A percentile compares a stretch with the other conserved stretches of the same genome.
Conservation (phyloP, 495 filamentous ascomycete species). For the Penicillium arizonense region DNA sequence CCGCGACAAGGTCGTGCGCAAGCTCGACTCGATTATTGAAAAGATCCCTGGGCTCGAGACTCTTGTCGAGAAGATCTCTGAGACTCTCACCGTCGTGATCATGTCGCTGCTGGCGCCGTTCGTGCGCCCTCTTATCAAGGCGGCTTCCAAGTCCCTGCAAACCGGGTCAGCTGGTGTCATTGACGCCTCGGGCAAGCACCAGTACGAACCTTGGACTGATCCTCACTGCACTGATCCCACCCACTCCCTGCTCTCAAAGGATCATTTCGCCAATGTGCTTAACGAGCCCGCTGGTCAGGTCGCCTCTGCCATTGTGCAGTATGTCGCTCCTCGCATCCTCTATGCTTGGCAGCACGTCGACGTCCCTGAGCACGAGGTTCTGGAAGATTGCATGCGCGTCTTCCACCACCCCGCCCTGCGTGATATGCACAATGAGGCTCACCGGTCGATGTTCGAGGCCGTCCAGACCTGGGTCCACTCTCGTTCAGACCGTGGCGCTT, state of each 20-base stretch:
- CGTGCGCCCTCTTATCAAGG: slow-evolving; percentile 85
- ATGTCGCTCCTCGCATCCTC: slow-evolving; percentile 79
- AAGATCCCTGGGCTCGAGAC: slow-evolving; percentile 88
- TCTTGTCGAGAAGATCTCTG: slow-evolving; percentile 85
- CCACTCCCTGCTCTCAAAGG: slow-evolving; percentile 91
- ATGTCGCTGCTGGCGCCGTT: slow-evolving; percentile 88
- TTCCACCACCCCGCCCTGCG: slow-evolving; percentile 90
- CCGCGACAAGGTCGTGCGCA: slow-evolving; percentile 85
- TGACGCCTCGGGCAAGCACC: slow-evolving; percentile 74
- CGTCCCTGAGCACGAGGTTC: slow-evolving; percentile 73
- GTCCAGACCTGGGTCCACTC: slow-evolving; percentile 75
- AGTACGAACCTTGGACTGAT: slow-evolving; percentile 90
- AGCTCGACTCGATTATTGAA: slow-evolving; percentile 78
- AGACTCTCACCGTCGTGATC: slow-evolving; percentile 86
- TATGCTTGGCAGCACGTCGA: slow-evolving; percentile 88
- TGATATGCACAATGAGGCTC: slow-evolving; percentile 69
- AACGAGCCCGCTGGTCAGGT: slow-evolving; percentile 86
- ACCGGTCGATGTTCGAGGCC: slow-evolving; percentile 80
- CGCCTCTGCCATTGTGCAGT: slow-evolving; percentile 75
- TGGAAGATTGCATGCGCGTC: slow-evolving; percentile 69
- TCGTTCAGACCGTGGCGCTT: slow-evolving; percentile 57
- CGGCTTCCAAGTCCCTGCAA: slow-evolving; percentile 78
- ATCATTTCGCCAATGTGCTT: slow-evolving; percentile 91
- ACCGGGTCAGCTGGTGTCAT: slow-evolving; percentile 79
- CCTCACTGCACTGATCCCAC: slow-evolving; percentile 85